A percentile compares a stretch with the other conserved stretches of the same genome.
Evolutionary conservation across 306 rosid species (phyloP).

Genomic region (Clitoria ternatea): DNA sequence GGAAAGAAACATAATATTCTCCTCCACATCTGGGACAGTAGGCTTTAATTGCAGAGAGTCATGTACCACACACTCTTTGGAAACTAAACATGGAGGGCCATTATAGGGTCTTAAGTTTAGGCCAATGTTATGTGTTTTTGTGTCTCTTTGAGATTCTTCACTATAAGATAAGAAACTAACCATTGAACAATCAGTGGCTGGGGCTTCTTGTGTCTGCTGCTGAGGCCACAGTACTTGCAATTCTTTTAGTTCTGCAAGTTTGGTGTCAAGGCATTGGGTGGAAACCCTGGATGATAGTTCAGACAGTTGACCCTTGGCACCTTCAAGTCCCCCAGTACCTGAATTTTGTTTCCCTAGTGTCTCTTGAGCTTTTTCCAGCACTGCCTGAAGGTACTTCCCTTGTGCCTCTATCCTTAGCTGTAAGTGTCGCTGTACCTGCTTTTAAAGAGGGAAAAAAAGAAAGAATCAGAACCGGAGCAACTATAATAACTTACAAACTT

Average conservation of each 20-base stretch:
- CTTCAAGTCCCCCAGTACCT: constrained; percentile 66
- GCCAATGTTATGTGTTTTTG: constrained; percentile 30
- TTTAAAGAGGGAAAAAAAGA: constrained; percentile 3
- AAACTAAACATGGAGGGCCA: constrained; percentile 22
- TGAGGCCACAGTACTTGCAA: constrained; percentile 40
- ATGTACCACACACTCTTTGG: constrained; percentile 23
- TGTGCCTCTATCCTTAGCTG: constrained; percentile 86
- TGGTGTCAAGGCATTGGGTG: constrained; percentile 48
- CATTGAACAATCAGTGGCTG: constrained; percentile 47
- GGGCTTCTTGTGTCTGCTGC: constrained; percentile 32
- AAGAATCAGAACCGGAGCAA: neutral
- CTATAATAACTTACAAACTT: neutral
- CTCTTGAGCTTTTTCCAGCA: constrained; percentile 78
- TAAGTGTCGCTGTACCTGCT: constrained; percentile 83
- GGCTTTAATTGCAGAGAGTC: constrained; percentile 27
- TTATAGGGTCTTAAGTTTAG: constrained; percentile 29
- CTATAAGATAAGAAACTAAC: constrained; percentile 57
- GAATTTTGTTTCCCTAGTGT: constrained; percentile 56
- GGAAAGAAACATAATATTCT: constrained; percentile 32
- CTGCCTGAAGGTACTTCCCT: constrained; percentile 79
- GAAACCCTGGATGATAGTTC: constrained; percentile 71
- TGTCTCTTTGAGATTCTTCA: constrained; percentile 55
- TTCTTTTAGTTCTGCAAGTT: constrained; percentile 48
- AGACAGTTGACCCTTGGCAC: constrained; percentile 70
- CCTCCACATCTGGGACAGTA: constrained; percentile 24